phyloP scores from a whole-genome alignment of 768 basidiomycete species.

The Rhodocollybia butyracea region DNA sequence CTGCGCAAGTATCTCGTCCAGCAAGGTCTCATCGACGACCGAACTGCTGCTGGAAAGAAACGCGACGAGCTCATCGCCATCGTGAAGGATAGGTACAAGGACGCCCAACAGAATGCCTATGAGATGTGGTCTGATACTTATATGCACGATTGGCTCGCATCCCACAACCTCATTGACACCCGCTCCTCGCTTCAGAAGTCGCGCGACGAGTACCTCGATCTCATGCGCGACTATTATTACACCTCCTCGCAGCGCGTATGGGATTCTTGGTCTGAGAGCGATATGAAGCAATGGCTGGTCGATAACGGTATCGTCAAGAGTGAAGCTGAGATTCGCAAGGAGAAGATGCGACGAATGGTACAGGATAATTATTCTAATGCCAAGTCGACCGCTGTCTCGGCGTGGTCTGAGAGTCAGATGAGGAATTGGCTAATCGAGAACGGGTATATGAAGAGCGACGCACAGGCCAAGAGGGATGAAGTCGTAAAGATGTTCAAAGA shows the following conservation, averaged over 20 bases:
- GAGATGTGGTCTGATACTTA: slow-evolving; percentile 85
- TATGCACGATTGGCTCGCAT: slow-evolving; percentile 84
- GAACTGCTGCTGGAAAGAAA: slow-evolving; percentile 58
- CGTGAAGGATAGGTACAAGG: slow-evolving; percentile 68
- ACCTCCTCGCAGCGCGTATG: slow-evolving; percentile 49
- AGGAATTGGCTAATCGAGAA: slow-evolving; percentile 72
- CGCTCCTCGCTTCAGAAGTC: slow-evolving; percentile 41
- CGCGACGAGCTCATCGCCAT: slow-evolving; percentile 65
- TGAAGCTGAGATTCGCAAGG: slow-evolving; percentile 59
- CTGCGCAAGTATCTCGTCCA: slow-evolving; percentile 71
- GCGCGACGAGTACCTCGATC: slow-evolving; percentile 57
- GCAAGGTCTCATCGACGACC: slow-evolving; percentile 55
- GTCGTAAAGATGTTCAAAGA: slow-evolving; percentile 68
- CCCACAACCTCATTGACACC: slow-evolving; percentile 61
- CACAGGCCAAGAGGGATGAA: slow-evolving; percentile 70
- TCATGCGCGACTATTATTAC: slow-evolving; percentile 84
- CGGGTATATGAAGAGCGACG: slow-evolving; percentile 58
- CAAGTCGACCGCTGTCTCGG: slow-evolving; percentile 54
- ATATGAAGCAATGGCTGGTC: slow-evolving; percentile 78
- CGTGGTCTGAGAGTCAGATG: slow-evolving; percentile 76
- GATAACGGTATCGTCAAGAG: slow-evolving; percentile 68
- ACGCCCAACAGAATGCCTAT: slow-evolving; percentile 65
- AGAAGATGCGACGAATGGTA: slow-evolving; percentile 77
- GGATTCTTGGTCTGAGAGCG: slow-evolving; percentile 72
- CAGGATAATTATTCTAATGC: slow-evolving; percentile 70